phyloP scores from a whole-genome alignment of 2,329 filamentous ascomycete species.

The Cladosporium cucumerinum region DNA sequence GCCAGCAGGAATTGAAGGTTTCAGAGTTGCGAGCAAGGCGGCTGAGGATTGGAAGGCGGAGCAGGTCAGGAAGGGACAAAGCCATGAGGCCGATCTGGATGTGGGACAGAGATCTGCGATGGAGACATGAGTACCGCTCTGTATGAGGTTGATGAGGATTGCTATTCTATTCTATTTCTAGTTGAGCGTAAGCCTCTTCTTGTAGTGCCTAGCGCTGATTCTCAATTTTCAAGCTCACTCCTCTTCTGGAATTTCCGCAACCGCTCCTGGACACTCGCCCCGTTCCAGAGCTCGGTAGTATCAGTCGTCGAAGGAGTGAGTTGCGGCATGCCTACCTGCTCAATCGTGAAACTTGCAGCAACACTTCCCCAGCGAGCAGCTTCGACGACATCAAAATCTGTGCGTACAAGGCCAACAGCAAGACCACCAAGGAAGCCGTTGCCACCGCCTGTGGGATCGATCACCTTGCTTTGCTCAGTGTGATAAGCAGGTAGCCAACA shows the following conservation, averaged over 20 bases:
- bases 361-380: constrained; percentile 76
- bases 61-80: constrained; percentile 18
- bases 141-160: background rate
- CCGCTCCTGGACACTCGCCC: constrained; percentile 41
- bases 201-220: background rate
- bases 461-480: constrained; percentile 52
- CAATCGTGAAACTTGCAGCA: constrained; percentile 87
- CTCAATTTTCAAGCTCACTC: constrained; percentile 4
- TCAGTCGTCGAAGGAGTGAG: constrained; percentile 34
- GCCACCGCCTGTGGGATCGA: constrained; percentile 93
- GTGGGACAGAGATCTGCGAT: constrained; percentile 1
- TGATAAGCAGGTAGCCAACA: constrained; percentile 80
- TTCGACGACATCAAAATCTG: constrained; percentile 57
- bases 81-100: constrained; percentile 1
- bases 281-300: constrained; percentile 48
- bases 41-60: constrained; percentile 52
- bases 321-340: constrained; percentile 81
- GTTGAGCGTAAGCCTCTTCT: background rate
- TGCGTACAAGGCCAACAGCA: constrained; percentile 55
- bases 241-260: constrained; percentile 41
- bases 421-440: constrained; percentile 77
- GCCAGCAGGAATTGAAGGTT: constrained; percentile 54
- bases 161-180: background rate
- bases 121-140: background rate
- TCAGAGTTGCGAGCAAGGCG: constrained; percentile 51